phyloP scores from a whole-genome alignment of 1,284 basidiomycete species.

The Pseudozyma sp. region DNA sequence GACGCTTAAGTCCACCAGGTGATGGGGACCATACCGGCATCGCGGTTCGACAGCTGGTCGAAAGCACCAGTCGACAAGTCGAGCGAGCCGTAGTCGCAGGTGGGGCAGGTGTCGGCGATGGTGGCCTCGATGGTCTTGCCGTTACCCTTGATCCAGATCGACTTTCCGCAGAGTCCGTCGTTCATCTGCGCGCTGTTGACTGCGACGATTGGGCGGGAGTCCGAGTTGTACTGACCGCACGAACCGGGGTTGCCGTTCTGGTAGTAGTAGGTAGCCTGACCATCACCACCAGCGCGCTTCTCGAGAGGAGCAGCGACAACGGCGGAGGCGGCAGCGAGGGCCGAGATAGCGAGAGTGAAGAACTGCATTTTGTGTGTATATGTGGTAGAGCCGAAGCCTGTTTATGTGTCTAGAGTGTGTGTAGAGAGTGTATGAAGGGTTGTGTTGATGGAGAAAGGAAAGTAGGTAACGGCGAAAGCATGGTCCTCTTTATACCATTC shows the following conservation, averaged over 20 bases:
- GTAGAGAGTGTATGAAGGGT: constrained; percentile 1
- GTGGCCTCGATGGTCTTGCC: constrained; percentile 50
- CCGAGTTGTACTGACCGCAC: constrained; percentile 57
- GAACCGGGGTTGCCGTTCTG: constrained; percentile 59
- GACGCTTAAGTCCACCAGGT: constrained; percentile 36
- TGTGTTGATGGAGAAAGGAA: constrained; percentile 6
- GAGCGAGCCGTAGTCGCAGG: constrained; percentile 45
- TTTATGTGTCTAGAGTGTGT: background rate
- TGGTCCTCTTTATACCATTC: constrained; percentile 28
- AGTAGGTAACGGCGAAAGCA: background rate
- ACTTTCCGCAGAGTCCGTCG: constrained; percentile 33
- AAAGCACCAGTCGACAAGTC: constrained; percentile 58
- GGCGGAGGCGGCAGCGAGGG: constrained; percentile 35
- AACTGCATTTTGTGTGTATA: constrained; percentile 40
- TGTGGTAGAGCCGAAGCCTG: constrained; percentile 5
- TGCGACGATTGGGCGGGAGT: constrained; percentile 40
- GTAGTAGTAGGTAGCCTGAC: constrained; percentile 56
- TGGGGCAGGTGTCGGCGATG: constrained; percentile 54
- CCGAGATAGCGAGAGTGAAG: constrained; percentile 43
- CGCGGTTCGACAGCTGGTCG: constrained; percentile 31
- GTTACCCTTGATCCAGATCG: constrained; percentile 33
- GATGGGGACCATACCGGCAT: constrained; percentile 43
- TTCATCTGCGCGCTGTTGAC: constrained; percentile 49
- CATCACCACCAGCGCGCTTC: constrained; percentile 33
- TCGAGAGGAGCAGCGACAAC: constrained; percentile 39